Evolutionary conservation across 2,329 filamentous ascomycete species (phyloP), one percentile per base, ranked within the genome.

Genomic region (Aspergillus quadricinctus): DNA sequence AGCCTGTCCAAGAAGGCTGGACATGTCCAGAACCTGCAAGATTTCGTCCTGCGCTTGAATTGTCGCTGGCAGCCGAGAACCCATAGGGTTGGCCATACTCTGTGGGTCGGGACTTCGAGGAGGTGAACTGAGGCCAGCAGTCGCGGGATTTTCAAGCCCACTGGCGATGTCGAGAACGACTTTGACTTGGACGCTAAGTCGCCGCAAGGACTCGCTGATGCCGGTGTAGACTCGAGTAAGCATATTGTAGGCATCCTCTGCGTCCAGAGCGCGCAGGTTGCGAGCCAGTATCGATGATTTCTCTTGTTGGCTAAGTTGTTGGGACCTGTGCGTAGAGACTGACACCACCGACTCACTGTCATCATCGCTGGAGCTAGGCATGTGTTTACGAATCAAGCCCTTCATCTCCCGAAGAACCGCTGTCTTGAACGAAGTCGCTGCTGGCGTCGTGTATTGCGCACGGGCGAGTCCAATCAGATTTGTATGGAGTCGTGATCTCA

Each of bases 101-200:
- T 76, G 72, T 3, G 70, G 57, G 46, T 72, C 74, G 1, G 78
- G 80, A 57, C 79, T 82, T 60, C 73, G 74, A 14, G 76, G 71
- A 17, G 81, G 80, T 1, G 81, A 82, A 56, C 73, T 75, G 27
- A 78, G 61, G 29, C 71, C 69, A 48, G 66, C 72, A 58, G 64
- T 60, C 3, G 72, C 66, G 3, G 78, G 76, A 14, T 74, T 75
- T 31, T 78, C 71, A 37, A 78, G 61, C 23, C 74, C 74, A 70
- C 92, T 96, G 0, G 92, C 94, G 21, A 96, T 89, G 72, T 99
- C 94, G 9, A 99, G 80, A n/a, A 99, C 76, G 9, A 97, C 87
- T 72, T 99, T 99, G 54, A 94, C 89, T 70, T 97, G 93, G 0
- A 91, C 92, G 19, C 90, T 91, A 7, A 97, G 78, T 66, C 94